phyloP scores from a whole-genome alignment of 2,329 filamentous ascomycete genomes.

The Thelonectria olida region DNA sequence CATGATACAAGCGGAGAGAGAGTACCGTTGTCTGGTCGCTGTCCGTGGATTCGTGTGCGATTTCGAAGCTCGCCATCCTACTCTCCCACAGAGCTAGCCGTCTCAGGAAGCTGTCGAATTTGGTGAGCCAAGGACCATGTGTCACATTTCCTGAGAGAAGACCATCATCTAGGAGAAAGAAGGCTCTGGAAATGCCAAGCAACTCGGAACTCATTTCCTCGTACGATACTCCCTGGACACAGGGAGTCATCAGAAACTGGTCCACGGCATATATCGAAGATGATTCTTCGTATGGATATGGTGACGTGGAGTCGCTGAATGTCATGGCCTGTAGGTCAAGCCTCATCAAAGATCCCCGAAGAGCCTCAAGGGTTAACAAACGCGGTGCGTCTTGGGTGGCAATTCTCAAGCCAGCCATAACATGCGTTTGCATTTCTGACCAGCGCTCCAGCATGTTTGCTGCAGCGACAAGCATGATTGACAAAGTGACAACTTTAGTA shows the following conservation, averaged over 20 bases:
- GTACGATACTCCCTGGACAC: not conserved
- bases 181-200: not conserved
- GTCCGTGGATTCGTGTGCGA: too few relatives aligned
- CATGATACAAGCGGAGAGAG: not conserved
- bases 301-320: constrained; percentile 34
- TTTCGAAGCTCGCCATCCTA: too few relatives aligned
- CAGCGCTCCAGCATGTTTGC: constrained; percentile 37
- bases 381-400: constrained; percentile 10
- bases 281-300: constrained; percentile 32
- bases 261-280: constrained; percentile 5
- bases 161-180: not conserved
- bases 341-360: constrained; percentile 24
- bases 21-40: not conserved
- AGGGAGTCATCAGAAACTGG: not conserved
- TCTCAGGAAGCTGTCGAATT: too few relatives aligned
- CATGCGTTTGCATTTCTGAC: constrained; percentile 38
- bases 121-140: too few relatives aligned
- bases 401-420: constrained; percentile 37
- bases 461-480: constrained; percentile 36
- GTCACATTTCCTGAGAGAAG: not conserved
- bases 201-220: constrained; percentile 2
- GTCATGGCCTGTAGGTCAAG: constrained; percentile 41
- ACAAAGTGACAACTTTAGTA: constrained; percentile 32
- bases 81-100: too few relatives aligned
- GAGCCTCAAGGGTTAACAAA: not conserved